Evolutionary conservation across 1,284 basidiomycete species (phyloP).

Genomic region (Golubevia sp.): DNA sequence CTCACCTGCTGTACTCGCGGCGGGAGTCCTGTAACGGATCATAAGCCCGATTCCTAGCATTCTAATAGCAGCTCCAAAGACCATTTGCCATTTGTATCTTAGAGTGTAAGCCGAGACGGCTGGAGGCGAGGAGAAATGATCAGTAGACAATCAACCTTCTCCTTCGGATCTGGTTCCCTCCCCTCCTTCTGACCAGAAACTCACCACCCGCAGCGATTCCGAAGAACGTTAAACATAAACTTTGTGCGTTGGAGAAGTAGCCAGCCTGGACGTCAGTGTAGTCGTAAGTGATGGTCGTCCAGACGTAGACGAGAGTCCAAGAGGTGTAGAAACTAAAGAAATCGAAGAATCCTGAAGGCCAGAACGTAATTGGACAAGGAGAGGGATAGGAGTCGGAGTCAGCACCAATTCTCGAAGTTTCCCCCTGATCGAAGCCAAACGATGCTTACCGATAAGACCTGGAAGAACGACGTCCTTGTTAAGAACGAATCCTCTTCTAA

Average conservation of each 20-base stretch:
- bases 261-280: conserved; percentile 19
- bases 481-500: conserved; percentile 42
- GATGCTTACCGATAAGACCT: no score
- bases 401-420: no score
- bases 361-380: conserved; percentile 24
- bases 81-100: conserved; percentile 51
- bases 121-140: no score
- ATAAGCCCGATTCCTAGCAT: conserved; percentile 54
- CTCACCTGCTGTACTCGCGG: conserved; percentile 35
- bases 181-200: no score
- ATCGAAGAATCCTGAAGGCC: conserved; percentile 42
- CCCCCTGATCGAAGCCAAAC: no score
- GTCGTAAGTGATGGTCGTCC: conserved; percentile 27
- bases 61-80: conserved; percentile 40
- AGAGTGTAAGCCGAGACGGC: conserved; percentile 37
- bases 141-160: no score
- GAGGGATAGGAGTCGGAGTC: background rate
- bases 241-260: conserved; percentile 54
- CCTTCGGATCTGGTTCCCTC: no score
- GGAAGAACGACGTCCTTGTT: conserved; percentile 30
- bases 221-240: conserved; percentile 47
- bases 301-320: conserved; percentile 42
- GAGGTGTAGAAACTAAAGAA: conserved; percentile 49
- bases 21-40: conserved; percentile 44
- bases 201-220: conserved; percentile 53